Evolutionary conservation across 148 eudicot species (phyloP), one percentile per base, ranked within the genome.

Genomic region (Bassia scoparia): DNA sequence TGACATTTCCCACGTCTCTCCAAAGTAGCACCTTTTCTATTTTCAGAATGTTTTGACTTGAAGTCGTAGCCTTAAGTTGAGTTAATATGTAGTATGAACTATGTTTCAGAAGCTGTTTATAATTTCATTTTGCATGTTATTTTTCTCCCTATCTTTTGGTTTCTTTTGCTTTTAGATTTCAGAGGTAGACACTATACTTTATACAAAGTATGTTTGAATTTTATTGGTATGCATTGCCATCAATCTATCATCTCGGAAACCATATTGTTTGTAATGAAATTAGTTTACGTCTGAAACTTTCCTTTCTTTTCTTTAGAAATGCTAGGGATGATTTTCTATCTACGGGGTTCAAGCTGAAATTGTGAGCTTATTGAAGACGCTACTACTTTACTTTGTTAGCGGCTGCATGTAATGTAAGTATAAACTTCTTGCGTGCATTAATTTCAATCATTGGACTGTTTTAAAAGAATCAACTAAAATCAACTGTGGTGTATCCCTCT

Each of bases 331-430:
- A n/a, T n/a, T 75, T 75, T 43, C n/a, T 75, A 31, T 67, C 72
- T 43, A 43, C 30, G 56, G 78, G 78, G 14, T 75, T 75, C 64
- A 75, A 75, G 72, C 58, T 75, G 62, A 75, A 23, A 59, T 44
- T 75, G 23, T 75, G 65, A 67, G 10, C 10, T 60, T 1, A 60
- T 29, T 30, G 63, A 61, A 33, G 65, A 61, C 20, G 41, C 26
- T 61, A 61, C 18, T 33, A 13, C 38, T 61, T n/a, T 23, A 23
- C 27, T 34, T 14, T 29, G 41, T 61, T 18, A 11, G 15, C 15
- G 3, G 16, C 11, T 56, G 31, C 8, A 1, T 41, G 46, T 41
- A 41, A 4, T 61, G 65, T 33, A 21, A 13, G 65, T 61, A 31
- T 5, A 26, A 16, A 61, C 23, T 14, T 7, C 30, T 26, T 31